Conservation (phyloP, 768 basidiomycete genomes). For the Kwoniella sp. region DNA sequence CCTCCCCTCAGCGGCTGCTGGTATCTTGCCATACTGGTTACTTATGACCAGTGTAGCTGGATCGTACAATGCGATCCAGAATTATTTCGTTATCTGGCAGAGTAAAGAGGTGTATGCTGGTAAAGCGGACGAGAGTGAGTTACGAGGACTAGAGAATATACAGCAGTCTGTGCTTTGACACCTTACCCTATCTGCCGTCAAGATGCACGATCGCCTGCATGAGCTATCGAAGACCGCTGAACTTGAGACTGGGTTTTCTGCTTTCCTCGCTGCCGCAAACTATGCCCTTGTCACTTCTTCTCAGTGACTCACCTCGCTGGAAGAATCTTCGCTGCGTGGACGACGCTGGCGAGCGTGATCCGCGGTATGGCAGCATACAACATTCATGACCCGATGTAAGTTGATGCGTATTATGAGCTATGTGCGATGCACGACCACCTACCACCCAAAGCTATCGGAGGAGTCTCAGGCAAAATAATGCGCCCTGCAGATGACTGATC, state of each 20-base stretch:
- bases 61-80: constrained; percentile 81
- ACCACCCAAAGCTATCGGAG: no score
- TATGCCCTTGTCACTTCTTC: neutral
- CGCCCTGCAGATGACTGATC: no score
- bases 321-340: constrained; percentile 90
- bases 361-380: constrained; percentile 87
- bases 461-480: no score
- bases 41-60: constrained; percentile 75
- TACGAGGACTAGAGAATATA: no score
- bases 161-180: no score
- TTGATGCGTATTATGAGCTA: no score
- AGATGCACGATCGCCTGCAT: no score
- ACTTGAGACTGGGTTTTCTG: no score
- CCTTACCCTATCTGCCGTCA: no score
- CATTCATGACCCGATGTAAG: constrained; percentile 77
- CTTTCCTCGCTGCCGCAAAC: no score
- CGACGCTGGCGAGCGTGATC: constrained; percentile 77
- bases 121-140: constrained; percentile 57
- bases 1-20: constrained; percentile 59
- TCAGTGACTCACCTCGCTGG: constrained; percentile 84
- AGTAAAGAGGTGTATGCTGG: constrained; percentile 74
- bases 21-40: constrained; percentile 85
- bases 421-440: no score
- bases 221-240: no score
- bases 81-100: constrained; percentile 73